Evolutionary conservation across 805 yeast species (phyloP), one percentile per base, ranked within the genome.

Genomic region (Pichia kluyveri): DNA sequence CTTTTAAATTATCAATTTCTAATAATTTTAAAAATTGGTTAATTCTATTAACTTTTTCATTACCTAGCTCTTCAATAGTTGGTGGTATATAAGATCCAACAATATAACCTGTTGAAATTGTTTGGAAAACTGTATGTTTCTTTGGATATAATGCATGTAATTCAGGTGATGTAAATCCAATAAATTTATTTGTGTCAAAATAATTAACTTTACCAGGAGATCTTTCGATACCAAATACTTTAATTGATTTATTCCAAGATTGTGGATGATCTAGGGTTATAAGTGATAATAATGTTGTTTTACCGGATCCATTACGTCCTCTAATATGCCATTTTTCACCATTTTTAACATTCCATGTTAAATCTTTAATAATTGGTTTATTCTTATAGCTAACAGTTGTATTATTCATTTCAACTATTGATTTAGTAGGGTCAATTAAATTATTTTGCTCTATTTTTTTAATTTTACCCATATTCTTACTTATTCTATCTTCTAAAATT

Each of bases 211-310:
- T 70, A 2, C 98, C 99, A 0, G 90, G 81, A 50, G 73, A 75
- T 39, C 97, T 74, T 9, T 80, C 76, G 32, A 73, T 72, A 0
- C 89, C 88, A 55, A 83, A 73, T 42, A 88, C 69, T 8, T 69
- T 65, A 23, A 93, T 73, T 23, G 75, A 77, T 6, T 79, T 73
- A 55, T 79, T 82, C 98, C 98, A 91, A 2, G 96, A 82, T 65
- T 91, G 96, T 1, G 99, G 99, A 61, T 91, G 99, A 57, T 91
- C 99, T 5, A 96, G 89, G 0, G 96, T 89, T 30, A 91, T 71
- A 42, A 93, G 63, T 2, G 97, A 79, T 15, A 93, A 65, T 26
- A 91, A 66, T 0, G 99, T 93, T 1, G 96, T 86, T 62, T 91
- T 91, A 0, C 99, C 99, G 0, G 95, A 76, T 1, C 99, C 99